These are phyloP conservation scores for Saccharomyces eubayanus DNA, from an alignment of 805 yeast genomes.

Conservation along the genomic window DNA sequence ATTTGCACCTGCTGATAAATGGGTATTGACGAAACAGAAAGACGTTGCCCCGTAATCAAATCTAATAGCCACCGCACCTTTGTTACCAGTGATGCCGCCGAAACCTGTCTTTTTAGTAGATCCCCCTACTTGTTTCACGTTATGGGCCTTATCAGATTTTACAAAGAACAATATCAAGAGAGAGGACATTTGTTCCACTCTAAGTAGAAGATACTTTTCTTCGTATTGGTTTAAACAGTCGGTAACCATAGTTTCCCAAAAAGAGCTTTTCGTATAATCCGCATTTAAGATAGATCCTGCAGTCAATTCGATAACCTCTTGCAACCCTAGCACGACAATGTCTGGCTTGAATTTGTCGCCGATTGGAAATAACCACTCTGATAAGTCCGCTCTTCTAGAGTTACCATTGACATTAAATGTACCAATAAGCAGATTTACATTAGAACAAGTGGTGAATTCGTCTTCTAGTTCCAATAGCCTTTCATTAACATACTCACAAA, in stretches of 20 bases:
- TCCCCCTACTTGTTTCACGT: slow-evolving; percentile 79
- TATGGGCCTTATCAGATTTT: slow-evolving; percentile 36
- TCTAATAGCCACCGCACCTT: slow-evolving; percentile 91
- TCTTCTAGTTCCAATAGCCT: slow-evolving; percentile 37
- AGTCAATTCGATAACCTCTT: slow-evolving; percentile 86
- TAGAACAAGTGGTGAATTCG: slow-evolving; percentile 52
- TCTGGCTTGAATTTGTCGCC: slow-evolving; percentile 55
- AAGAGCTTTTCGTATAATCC: slow-evolving; percentile 61
- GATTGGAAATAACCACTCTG: slow-evolving; percentile 75
- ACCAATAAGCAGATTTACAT: slow-evolving; percentile 65
- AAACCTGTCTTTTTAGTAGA: slow-evolving; percentile 86
- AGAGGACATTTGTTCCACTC: slow-evolving; percentile 72
- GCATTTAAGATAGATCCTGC: slow-evolving; percentile 85
- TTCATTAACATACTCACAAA: slow-evolving; percentile 65
- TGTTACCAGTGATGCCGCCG: slow-evolving; percentile 95
- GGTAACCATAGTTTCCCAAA: slow-evolving; percentile 71
- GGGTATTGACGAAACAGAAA: slow-evolving; percentile 82
- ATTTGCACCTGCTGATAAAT: slow-evolving; percentile 83
- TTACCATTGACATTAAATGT: slow-evolving; percentile 84
- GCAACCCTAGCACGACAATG: slow-evolving; percentile 78
- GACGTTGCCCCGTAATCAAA: slow-evolving; percentile 73
- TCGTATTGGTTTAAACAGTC: slow-evolving; percentile 50
- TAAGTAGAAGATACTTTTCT: slow-evolving; percentile 48
- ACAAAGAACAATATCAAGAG: slow-evolving; percentile 59
- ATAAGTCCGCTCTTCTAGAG: slow-evolving; percentile 47